Percentiles rank a stretch among this genome's conserved stretches.
phyloP scores from a whole-genome alignment of 2,329 filamentous ascomycete species.

The Epichloe elymi region DNA sequence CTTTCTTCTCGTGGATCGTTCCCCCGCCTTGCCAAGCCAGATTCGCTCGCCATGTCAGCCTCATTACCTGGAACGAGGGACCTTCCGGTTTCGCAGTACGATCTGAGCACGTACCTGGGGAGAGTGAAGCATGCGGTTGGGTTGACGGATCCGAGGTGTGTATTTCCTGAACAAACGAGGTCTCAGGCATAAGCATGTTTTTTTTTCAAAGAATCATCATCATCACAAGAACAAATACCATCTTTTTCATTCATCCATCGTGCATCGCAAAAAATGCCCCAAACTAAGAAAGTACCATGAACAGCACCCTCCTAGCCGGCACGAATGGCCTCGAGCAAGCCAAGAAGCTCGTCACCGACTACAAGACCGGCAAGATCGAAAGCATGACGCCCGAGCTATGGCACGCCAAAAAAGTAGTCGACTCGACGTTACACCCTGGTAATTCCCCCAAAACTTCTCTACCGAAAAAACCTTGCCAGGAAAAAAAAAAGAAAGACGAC shows the following conservation, averaged over 20 bases:
- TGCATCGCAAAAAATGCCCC: neutral
- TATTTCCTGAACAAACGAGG: neutral
- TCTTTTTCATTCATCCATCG: neutral
- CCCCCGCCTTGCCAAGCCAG: neutral
- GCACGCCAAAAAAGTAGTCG: constrained; percentile 92
- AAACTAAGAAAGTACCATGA: too few relatives aligned
- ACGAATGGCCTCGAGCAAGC: constrained; percentile 68
- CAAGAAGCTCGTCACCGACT: constrained; percentile 66
- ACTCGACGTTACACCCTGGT: constrained; percentile 93
- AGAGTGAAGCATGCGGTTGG: constrained; percentile 80
- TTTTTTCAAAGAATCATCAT: neutral
- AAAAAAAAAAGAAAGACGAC: too few relatives aligned
- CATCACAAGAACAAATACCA: too few relatives aligned
- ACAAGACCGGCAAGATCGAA: constrained; percentile 70
- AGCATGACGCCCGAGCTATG: constrained; percentile 85
- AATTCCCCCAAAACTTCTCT: constrained; percentile 11
- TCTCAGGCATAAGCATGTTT: neutral
- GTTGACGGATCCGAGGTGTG: constrained; percentile 91
- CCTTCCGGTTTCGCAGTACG: constrained; percentile 82
- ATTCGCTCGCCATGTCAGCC: constrained; percentile 39
- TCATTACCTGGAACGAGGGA: constrained; percentile 60
- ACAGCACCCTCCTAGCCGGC: constrained; percentile 75
- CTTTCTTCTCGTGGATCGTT: too few relatives aligned
- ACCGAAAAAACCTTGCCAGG: neutral
- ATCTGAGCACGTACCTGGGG: constrained; percentile 88